Evolutionary conservation across 2,329 filamentous ascomycete species (phyloP).

Genomic region (Epichloe amarillans): DNA sequence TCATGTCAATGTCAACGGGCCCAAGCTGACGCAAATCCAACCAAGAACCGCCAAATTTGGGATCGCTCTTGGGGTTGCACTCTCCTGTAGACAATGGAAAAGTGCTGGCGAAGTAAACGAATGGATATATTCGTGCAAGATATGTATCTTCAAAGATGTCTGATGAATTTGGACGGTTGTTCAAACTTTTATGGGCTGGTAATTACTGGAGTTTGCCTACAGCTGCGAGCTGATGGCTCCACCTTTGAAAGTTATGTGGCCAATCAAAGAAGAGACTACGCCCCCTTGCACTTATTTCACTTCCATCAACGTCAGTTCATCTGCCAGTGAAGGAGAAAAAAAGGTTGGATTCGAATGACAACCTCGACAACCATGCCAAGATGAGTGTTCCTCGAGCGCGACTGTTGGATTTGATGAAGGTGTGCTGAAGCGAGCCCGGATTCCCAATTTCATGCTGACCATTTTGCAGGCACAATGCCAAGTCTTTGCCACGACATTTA

Average conservation of each 20-base stretch:
- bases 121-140: too few relatives aligned
- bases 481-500: conserved; percentile 84
- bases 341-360: conserved; percentile 9
- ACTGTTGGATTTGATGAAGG: conserved; percentile 67
- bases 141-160: too few relatives aligned
- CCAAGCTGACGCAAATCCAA: not conserved
- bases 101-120: too few relatives aligned
- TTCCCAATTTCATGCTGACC: conserved; percentile 11
- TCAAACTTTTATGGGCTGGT: not conserved
- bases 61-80: not conserved
- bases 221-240: not conserved
- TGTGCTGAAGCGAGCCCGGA: conserved; percentile 19
- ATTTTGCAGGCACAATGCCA: conserved; percentile 64
- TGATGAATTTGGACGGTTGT: too few relatives aligned
- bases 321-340: not conserved
- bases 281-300: not conserved
- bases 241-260: not conserved
- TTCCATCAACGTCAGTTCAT: too few relatives aligned
- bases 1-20: not conserved
- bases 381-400: conserved; percentile 51
- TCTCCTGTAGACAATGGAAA: not conserved
- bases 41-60: not conserved
- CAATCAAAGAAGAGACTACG: conserved; percentile 5
- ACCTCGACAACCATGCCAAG: conserved; percentile 23
- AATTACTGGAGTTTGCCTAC: not conserved